Evolutionary conservation across 2,329 filamentous ascomycete genomes (phyloP).

Genomic region (Fusarium sp.): DNA sequence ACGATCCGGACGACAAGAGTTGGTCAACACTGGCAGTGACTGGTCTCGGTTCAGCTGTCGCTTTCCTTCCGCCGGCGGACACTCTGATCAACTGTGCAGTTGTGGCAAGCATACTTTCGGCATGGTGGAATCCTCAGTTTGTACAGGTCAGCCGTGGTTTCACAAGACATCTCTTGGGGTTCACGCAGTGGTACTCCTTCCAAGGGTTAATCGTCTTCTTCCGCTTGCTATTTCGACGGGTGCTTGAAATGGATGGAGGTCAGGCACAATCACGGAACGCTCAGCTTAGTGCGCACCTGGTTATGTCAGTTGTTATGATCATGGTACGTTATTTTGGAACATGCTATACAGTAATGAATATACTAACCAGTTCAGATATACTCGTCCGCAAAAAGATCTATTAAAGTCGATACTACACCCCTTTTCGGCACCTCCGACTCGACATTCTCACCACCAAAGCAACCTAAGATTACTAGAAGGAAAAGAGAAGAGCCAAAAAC

Average conservation of each 20-base stretch:
- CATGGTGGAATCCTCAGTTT: conserved; percentile 79
- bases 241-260: conserved; percentile 57
- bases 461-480: conserved; percentile 35
- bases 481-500: conserved; percentile 55
- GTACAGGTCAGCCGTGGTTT: conserved; percentile 71
- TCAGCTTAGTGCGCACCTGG: conserved; percentile 66
- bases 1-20: conserved; percentile 52
- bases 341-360: accelerated
- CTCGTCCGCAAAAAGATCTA: conserved; percentile 58
- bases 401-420: conserved; percentile 69
- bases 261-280: conserved; percentile 56
- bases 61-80: conserved; percentile 57
- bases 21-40: conserved; percentile 24
- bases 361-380: conserved; percentile 59
- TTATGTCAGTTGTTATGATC: conserved; percentile 65
- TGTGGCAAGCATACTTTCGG: conserved; percentile 62
- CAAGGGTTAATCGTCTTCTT: conserved; percentile 71
- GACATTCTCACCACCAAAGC: conserved; percentile 46
- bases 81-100: conserved; percentile 63
- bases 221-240: conserved; percentile 63
- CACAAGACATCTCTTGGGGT: conserved; percentile 69
- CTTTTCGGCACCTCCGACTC: conserved; percentile 58
- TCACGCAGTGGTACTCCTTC: conserved; percentile 75
- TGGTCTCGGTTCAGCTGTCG: conserved; percentile 33
- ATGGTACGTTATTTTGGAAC: conserved; percentile 61